Percentiles rank a stretch among this genome's conserved stretches.
Conservation (phyloP, 2,329 filamentous ascomycete species). For the Aureobasidium subglaciale region DNA sequence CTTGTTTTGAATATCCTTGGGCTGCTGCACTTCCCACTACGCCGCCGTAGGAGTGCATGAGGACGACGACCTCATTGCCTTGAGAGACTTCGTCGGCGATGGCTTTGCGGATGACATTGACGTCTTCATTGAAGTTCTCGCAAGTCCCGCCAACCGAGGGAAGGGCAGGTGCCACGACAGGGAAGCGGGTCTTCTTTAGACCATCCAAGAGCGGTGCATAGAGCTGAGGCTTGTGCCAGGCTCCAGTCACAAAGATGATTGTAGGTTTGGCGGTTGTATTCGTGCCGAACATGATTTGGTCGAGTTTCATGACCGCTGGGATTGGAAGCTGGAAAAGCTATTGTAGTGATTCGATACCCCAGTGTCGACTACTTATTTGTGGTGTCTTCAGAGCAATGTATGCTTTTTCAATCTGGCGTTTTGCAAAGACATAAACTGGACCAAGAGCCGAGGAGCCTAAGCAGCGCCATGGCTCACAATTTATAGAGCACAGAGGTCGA, state of each 20-base stretch:
- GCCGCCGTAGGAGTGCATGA: constrained; percentile 28
- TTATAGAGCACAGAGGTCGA: not conserved
- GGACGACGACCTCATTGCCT: constrained; percentile 23
- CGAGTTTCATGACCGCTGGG: not conserved
- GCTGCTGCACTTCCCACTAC: constrained; percentile 23
- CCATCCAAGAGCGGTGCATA: constrained; percentile 19
- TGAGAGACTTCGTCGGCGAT: constrained; percentile 19
- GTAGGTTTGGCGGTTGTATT: constrained; percentile 18
- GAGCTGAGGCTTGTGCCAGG: constrained; percentile 23
- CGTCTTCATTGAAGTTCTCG: constrained; percentile 19
- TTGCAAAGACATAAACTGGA: not conserved
- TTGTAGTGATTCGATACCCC: too few species aligned
- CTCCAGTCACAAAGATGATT: constrained; percentile 25
- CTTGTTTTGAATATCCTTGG: constrained; percentile 20
- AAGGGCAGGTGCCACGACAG: constrained; percentile 19
- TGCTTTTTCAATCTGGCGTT: too few species aligned
- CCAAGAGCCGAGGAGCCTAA: too few species aligned
- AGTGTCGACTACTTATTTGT: not conserved
- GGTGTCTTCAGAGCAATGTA: too few species aligned
- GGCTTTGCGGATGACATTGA: constrained; percentile 19
- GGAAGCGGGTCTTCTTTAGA: constrained; percentile 22
- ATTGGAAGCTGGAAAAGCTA: not conserved
- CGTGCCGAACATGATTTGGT: constrained; percentile 5
- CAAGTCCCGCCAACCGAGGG: constrained; percentile 17
- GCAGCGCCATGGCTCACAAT: not conserved